Conservation (phyloP, 192 early-diverging fungal genomes). For the Haplosporangium gracile region DNA sequence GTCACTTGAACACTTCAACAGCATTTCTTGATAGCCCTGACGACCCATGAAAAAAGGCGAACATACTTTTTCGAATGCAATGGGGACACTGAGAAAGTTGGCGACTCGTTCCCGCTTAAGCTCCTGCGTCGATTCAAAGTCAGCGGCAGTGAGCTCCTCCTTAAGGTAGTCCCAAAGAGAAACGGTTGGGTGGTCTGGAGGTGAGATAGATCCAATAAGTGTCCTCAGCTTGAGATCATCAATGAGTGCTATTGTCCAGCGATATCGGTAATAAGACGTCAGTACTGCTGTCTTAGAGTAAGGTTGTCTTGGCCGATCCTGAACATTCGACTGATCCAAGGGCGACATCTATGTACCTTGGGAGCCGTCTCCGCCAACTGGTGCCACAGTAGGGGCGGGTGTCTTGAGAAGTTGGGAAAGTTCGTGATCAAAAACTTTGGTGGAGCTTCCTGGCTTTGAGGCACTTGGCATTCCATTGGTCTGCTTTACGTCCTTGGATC, state of each 20-base stretch:
- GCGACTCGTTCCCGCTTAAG: slow-evolving; percentile 88
- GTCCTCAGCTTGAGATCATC: slow-evolving; percentile 38
- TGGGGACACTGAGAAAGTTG: slow-evolving; percentile 91
- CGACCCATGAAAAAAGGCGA: background rate
- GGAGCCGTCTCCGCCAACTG: slow-evolving; percentile 3
- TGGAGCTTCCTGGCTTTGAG: slow-evolving; percentile 10
- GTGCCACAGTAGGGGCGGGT: background rate
- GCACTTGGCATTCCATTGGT: background rate
- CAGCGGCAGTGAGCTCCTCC: slow-evolving; percentile 73
- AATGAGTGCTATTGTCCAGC: slow-evolving; percentile 8
- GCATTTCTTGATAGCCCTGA: background rate
- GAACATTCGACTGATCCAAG: too few species aligned
- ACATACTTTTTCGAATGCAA: slow-evolving; percentile 87
- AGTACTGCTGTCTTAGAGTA: too few species aligned
- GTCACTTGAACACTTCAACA: too few species aligned
- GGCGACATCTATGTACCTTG: slow-evolving; percentile 13
- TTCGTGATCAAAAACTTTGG: slow-evolving; percentile 25
- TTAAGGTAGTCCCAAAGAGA: slow-evolving; percentile 71
- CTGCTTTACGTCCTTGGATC: slow-evolving; percentile 4
- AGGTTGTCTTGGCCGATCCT: background rate
- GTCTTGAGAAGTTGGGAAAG: slow-evolving; percentile 12
- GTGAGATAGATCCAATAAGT: slow-evolving; percentile 42
- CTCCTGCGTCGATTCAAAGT: slow-evolving; percentile 81
- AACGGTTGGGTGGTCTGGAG: slow-evolving; percentile 20
- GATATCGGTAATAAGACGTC: background rate